Base-by-base conservation (phyloP, 2,329 filamentous ascomycete species). In the Claviceps sp. region DNA sequence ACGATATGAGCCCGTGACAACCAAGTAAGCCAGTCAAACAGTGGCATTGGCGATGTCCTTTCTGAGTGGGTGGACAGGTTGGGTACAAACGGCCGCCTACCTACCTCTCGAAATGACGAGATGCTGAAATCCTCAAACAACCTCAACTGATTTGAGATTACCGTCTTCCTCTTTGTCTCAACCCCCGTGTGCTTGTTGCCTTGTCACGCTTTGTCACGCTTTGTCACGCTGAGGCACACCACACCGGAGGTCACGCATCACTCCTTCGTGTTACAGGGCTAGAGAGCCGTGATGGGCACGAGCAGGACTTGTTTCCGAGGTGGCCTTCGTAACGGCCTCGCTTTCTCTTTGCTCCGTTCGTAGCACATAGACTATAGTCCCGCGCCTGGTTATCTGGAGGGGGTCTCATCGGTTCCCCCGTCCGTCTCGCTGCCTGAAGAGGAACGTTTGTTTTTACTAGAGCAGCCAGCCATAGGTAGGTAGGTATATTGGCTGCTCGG, bases 81-180 rank as follows among this genome's bases (percentile, higher is more conserved):
- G 49, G 52, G 52, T 45, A 54, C 34, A 49, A 54, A 49, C 37
- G 52, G 46, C 52, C 45, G 37, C 19, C n/a, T 43, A 40, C 6
- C 48, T 34, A 40, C 7, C 48, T 34, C 30, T 34, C 47, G n/a
- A 48, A 41, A 48, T 48, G 22, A 48, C 37, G 38, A 39, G 4
- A 13, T 26, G 16, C 14, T 48, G 17, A 39, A 48, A 22, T 39
- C 19, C 17, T 24, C 47, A 38, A 41, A 44, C 30, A 24, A 47
- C 45, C 19, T 44, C 39, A 3, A 37, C n/a, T 45, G 26, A 26
- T 26, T 11, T 45, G n/a, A 26, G 13, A 45, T n/a, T n/a, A 45
- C 14, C 24, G 16, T 13, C 39, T 3, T 41, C 5, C 14, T 8
- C 7, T 41, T n/a, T 8, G 5, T 41, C 10, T 34, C 30, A 34